These are phyloP conservation scores for Thyridium curvatum DNA, from an alignment of 2,329 filamentous ascomycete species.

Conservation along the genomic window DNA sequence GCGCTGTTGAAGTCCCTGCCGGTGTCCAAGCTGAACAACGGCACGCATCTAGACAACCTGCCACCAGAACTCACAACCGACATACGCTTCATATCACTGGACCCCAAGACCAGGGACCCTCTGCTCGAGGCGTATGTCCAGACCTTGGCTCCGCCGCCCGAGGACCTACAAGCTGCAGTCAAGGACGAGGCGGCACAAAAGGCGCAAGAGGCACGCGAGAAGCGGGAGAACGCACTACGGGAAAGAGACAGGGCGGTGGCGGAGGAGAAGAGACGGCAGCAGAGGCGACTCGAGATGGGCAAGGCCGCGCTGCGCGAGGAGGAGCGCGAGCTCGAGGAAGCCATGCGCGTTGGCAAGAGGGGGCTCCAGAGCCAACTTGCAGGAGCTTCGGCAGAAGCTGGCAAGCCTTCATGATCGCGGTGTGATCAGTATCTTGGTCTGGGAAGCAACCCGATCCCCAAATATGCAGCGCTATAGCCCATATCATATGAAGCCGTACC, in stretches of 20 bases:
- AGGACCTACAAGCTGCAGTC: slow-evolving; percentile 28
- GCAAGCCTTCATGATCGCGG: not conserved
- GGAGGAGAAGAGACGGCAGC: slow-evolving; percentile 55
- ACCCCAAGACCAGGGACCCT: slow-evolving; percentile 52
- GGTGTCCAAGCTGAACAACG: slow-evolving; percentile 50
- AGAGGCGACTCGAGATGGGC: slow-evolving; percentile 52
- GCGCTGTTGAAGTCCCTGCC: slow-evolving; percentile 58
- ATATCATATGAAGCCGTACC: no score
- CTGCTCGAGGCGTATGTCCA: slow-evolving; percentile 62
- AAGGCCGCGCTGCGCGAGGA: slow-evolving; percentile 58
- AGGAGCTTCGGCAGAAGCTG: not conserved
- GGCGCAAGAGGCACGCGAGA: slow-evolving; percentile 41
- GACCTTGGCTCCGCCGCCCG: slow-evolving; percentile 53
- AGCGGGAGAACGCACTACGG: slow-evolving; percentile 60
- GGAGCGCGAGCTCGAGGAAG: slow-evolving; percentile 60
- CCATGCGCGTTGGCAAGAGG: slow-evolving; percentile 62
- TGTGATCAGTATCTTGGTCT: no score
- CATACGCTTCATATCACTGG: slow-evolving; percentile 63
- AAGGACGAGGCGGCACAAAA: slow-evolving; percentile 46
- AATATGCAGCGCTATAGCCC: no score
- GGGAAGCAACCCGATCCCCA: no score
- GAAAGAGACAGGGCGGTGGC: slow-evolving; percentile 57
- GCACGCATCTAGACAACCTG: slow-evolving; percentile 48
- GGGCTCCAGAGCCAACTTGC: slow-evolving; percentile 56
- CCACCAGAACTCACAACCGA: slow-evolving; percentile 60